Conservation (phyloP, 225 moss, liverwort and hornwort species). For the Bryoerythrophyllum caledonicum region DNA sequence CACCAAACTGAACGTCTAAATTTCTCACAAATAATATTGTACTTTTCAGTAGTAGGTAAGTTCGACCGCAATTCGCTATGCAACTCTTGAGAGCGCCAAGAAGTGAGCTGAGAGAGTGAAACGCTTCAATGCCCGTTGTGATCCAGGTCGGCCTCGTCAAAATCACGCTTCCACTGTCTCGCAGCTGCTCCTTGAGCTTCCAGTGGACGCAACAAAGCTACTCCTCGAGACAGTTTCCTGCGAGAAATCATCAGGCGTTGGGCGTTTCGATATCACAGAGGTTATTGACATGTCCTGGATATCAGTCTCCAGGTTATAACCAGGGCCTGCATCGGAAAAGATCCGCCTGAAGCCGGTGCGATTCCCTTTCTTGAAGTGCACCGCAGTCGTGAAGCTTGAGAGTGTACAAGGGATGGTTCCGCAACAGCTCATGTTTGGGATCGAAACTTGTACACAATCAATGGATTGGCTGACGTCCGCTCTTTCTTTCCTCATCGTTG, state of each 20-base stretch:
- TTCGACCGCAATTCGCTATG: not conserved
- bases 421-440: not conserved
- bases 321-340: too few species aligned
- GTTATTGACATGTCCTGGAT: not conserved
- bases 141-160: not conserved
- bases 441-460: not conserved
- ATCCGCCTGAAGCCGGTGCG: not conserved
- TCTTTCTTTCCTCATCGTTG: constrained; percentile 5
- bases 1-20: not conserved
- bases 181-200: constrained; percentile 2
- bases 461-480: constrained; percentile 5
- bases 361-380: constrained; percentile 29
- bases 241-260: not conserved
- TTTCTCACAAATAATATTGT: not conserved
- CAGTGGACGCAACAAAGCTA: not conserved
- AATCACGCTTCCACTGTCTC: not conserved
- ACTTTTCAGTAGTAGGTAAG: not conserved
- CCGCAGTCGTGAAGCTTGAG: not conserved
- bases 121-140: not conserved
- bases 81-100: not conserved
- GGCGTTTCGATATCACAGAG: not conserved
- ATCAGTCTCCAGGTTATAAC: too few species aligned
- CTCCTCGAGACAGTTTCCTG: not conserved
- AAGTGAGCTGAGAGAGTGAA: not conserved
- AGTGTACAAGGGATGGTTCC: too few species aligned